Base-by-base conservation (phyloP, 2,329 filamentous ascomycete species). In the Chalaropsis thielavioides region DNA sequence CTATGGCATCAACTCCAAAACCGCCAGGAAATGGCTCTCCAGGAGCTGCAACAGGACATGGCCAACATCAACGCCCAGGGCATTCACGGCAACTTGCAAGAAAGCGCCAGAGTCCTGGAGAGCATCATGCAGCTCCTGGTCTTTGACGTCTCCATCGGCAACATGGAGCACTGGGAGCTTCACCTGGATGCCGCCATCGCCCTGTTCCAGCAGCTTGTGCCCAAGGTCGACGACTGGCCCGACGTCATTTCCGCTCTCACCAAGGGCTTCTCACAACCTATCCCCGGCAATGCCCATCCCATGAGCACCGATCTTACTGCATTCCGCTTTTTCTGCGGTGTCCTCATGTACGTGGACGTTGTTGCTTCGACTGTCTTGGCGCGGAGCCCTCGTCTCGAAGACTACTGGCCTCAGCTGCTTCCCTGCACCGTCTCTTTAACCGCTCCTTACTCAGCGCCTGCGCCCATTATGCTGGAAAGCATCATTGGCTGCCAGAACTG, bases 401-500 rank as follows among this genome's bases (percentile, higher is more conserved):
- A 70, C 60, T 79, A 78, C 69, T 78, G 79, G 68, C 69, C 70
- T 54, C 67, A 69, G 43, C 70, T 78, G 31, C 75, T 81, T 24
- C 72, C 74, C 7, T 70, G 72, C 13, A 67, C 65, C n/a, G 60
- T 66, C 27, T 27, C 62, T 15, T 63, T 66, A 56, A 64, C 66
- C 5, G 63, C 67, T 1, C 24, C 61, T 22, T 67, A 67, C 38
- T 64, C 65, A 27, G 65, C 65, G 6, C 65, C 61, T 13, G 71
- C 72, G 0, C 72, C 71, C 0, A 71, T 80, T 46, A 73, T 74
- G 62, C 74, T 85, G 64, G 77, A 80, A 61, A 76, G 79, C 40
- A 78, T 82, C 61, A 72, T 81, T 49, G 83, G 83, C 1, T 76
- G 82, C 67, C 74, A 81, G 56, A 85, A 84, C 71, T 83, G 81